A percentile compares a stretch with the other conserved stretches of the same genome.
These are phyloP conservation scores for Starmerella sp. DNA, from an alignment of 805 yeast genomes.

Conservation along the genomic window DNA sequence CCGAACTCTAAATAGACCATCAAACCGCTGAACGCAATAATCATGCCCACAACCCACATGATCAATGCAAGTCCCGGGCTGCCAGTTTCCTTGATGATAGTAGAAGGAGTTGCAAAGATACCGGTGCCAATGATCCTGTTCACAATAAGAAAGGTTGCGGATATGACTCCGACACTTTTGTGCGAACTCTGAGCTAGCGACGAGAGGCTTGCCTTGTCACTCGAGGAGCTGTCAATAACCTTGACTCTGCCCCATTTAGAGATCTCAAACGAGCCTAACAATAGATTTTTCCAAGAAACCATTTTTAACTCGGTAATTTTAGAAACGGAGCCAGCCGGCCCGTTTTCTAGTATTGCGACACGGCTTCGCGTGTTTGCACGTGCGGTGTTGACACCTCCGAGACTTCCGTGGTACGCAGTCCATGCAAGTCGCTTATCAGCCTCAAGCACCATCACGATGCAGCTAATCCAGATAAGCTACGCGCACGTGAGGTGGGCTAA, in stretches of 20 bases:
- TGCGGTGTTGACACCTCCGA: not conserved
- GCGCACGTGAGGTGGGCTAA: no score
- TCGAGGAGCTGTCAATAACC: not conserved
- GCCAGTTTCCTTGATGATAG: conserved; percentile 44
- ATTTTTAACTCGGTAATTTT: not conserved
- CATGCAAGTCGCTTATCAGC: no score
- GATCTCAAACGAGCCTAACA: not conserved
- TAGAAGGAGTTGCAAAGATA: conserved; percentile 59
- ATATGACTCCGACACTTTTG: conserved; percentile 35
- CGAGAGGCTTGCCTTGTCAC: not conserved
- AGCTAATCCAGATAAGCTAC: no score
- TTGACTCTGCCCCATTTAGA: not conserved
- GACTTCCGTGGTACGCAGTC: no score
- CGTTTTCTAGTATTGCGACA: not conserved
- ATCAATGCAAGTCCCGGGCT: conserved; percentile 62
- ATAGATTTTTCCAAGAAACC: not conserved
- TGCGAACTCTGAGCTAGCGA: not conserved
- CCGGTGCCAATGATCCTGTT: conserved; percentile 70
- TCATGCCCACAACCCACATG: conserved; percentile 63
- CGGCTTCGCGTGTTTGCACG: not conserved
- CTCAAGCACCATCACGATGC: no score
- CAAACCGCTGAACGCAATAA: conserved; percentile 54
- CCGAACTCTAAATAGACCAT: conserved; percentile 75
- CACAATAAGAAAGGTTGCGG: conserved; percentile 54
- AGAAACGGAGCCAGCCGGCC: not conserved